These are phyloP conservation scores for Candida pseudofarinosa DNA, from an alignment of 805 yeast species.

Conservation along the genomic window DNA sequence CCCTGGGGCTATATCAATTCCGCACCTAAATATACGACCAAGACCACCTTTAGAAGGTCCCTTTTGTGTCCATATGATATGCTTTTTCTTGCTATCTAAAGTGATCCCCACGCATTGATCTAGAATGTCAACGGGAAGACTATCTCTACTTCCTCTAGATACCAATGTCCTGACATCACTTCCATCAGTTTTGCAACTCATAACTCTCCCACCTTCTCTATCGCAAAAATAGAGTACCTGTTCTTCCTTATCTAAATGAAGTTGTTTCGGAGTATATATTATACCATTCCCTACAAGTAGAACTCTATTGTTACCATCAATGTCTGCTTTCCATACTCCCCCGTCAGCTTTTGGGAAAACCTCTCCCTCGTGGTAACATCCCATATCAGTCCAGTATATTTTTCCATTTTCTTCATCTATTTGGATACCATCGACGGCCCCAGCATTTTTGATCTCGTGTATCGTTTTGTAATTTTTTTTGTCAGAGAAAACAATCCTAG, in stretches of 20 bases:
- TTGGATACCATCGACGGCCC: background rate
- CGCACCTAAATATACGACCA: background rate
- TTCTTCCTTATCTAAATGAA: background rate
- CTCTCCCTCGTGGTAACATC: background rate
- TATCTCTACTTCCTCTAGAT: background rate
- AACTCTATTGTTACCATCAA: background rate
- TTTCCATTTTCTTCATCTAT: constrained; percentile 2
- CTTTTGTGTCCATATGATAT: background rate
- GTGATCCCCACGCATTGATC: background rate
- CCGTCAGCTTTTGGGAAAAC: background rate
- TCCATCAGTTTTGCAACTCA: background rate
- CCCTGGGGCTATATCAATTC: background rate
- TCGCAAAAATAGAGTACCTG: background rate
- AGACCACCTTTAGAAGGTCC: background rate
- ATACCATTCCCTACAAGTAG: background rate
- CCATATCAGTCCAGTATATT: constrained; percentile 1
- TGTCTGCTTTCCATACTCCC: background rate
- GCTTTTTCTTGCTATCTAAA: background rate
- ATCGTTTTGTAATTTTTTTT: background rate
- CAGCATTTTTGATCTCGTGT: background rate
- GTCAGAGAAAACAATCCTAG: background rate
- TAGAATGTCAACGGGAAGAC: background rate
- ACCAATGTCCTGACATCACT: background rate
- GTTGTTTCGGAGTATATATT: background rate
- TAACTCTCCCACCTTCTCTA: background rate